These are phyloP conservation scores for Elsinoe arachidis DNA, from an alignment of 2,329 filamentous ascomycete genomes.

Conservation along the genomic window DNA sequence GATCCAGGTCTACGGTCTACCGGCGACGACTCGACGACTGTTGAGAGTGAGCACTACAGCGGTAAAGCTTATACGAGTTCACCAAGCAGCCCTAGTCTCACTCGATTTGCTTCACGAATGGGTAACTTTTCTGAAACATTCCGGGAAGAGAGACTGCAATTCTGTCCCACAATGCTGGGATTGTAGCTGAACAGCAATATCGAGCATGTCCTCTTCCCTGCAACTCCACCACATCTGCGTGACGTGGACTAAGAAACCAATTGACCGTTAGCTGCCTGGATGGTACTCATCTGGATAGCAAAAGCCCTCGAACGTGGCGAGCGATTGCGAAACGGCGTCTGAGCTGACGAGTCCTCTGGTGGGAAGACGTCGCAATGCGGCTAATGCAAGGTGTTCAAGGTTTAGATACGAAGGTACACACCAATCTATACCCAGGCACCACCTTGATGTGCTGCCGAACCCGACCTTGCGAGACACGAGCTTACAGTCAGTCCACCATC, in stretches of 20 bases:
- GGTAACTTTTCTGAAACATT: conserved; percentile 2
- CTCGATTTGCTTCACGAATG: background rate
- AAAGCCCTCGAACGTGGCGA: background rate
- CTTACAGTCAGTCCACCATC: background rate
- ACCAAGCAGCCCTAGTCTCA: background rate
- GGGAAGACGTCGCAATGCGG: background rate
- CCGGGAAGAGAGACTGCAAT: background rate
- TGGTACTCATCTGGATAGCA: background rate
- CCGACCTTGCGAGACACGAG: background rate
- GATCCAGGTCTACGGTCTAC: background rate
- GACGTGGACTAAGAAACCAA: background rate
- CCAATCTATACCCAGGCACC: background rate
- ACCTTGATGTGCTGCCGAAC: background rate
- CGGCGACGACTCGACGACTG: too few species aligned
- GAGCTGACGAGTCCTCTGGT: conserved; percentile 1
- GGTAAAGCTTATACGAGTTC: conserved; percentile 7
- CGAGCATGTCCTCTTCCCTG: too few species aligned
- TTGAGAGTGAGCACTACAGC: background rate
- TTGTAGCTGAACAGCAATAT: background rate
- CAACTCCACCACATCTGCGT: too few species aligned
- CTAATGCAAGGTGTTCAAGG: conserved; percentile 7
- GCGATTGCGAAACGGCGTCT: background rate
- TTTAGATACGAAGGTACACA: conserved; percentile 8
- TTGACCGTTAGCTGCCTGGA: background rate
- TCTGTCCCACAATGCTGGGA: background rate